Conservation (phyloP, 2,329 filamentous ascomycete species). For the Paracoccidioides brasiliensis region DNA sequence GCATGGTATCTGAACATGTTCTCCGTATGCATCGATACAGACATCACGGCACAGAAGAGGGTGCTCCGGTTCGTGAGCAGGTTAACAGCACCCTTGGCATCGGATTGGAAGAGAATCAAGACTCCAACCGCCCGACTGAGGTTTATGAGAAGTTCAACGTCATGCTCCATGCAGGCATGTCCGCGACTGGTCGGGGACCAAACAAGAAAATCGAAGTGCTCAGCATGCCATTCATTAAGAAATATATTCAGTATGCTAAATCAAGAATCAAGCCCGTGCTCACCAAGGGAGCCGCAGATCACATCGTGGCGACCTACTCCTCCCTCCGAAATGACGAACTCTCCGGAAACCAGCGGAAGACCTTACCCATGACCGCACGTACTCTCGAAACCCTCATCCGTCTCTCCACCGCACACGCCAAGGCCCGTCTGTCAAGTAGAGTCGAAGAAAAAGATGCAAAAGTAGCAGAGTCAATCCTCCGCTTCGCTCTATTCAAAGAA, state of each 20-base stretch:
- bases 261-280: constrained; percentile 76
- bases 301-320: constrained; percentile 83
- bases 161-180: constrained; percentile 89
- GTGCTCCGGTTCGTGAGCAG: constrained; percentile 84
- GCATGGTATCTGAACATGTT: constrained; percentile 89
- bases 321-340: constrained; percentile 91
- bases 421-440: constrained; percentile 71
- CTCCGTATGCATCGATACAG: constrained; percentile 95
- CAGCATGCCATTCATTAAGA: constrained; percentile 97
- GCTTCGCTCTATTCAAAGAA: constrained; percentile 96
- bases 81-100: constrained; percentile 73
- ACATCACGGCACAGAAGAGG: constrained; percentile 83
- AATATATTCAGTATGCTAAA: constrained; percentile 98
- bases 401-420: constrained; percentile 90
- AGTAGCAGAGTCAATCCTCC: constrained; percentile 75
- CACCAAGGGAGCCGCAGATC: constrained; percentile 81
- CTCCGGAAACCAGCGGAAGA: constrained; percentile 83
- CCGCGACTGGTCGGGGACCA: constrained; percentile 56
- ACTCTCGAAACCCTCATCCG: constrained; percentile 97
- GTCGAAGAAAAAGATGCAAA: constrained; percentile 83
- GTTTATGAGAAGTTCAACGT: constrained; percentile 94
- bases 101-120: constrained; percentile 63
- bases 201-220: constrained; percentile 74
- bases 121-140: constrained; percentile 61
- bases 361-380: constrained; percentile 90